These are phyloP conservation scores for Annulohypoxylon stygium DNA, from an alignment of 495 filamentous ascomycete species.

Conservation along the genomic window DNA sequence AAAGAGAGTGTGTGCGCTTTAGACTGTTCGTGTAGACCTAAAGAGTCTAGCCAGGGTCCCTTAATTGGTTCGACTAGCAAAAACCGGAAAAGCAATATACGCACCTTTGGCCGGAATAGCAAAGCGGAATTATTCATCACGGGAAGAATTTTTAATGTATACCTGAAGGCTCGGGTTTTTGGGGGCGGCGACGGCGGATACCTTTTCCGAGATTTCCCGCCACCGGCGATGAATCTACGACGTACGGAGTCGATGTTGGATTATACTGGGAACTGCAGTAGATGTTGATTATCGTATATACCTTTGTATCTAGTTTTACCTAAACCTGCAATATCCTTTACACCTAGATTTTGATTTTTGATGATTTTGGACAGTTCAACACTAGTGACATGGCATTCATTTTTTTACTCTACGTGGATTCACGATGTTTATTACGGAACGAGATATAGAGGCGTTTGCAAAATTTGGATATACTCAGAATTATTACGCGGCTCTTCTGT, in stretches of 20 bases:
- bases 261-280: conserved; percentile 30
- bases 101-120: conserved; percentile 30
- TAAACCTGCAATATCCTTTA: conserved; percentile 34
- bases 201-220: conserved; percentile 22
- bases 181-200: conserved; percentile 1
- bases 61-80: conserved; percentile 35
- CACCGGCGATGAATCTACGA: conserved; percentile 32
- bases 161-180: conserved; percentile 19
- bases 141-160: conserved; percentile 43
- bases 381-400: neutral
- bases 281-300: conserved; percentile 44
- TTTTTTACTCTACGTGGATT: neutral
- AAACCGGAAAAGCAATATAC: conserved; percentile 19
- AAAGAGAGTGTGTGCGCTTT: conserved; percentile 13
- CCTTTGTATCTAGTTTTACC: conserved; percentile 46
- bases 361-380: neutral
- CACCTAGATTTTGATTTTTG: conserved; percentile 24
- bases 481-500: conserved; percentile 5
- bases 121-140: conserved; percentile 11
- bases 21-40: conserved; percentile 31
- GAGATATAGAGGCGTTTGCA: neutral
- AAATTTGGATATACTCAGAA: neutral
- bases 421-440: neutral
- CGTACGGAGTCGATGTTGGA: conserved; percentile 29
- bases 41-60: conserved; percentile 15